Percentiles rank a stretch among this genome's conserved stretches.
These are phyloP conservation scores for Aureobasidium sp. DNA, from an alignment of 2,329 filamentous ascomycete species.

Conservation along the genomic window DNA sequence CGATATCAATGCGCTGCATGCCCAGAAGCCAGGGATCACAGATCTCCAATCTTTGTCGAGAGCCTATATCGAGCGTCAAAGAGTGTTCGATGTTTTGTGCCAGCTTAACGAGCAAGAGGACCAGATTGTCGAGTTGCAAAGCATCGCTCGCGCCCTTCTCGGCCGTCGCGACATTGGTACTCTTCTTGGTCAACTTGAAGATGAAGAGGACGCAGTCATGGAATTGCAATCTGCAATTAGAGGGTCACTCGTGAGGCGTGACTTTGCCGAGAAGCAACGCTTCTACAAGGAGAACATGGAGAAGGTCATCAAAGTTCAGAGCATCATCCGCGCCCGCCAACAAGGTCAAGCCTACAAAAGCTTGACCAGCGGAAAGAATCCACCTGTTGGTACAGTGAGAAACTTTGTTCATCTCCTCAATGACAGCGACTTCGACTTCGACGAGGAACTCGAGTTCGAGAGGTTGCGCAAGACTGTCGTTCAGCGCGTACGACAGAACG, in stretches of 20 bases:
- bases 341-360: constrained; percentile 98
- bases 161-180: constrained; percentile 66
- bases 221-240: constrained; percentile 69
- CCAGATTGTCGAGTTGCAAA: constrained; percentile 65
- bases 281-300: constrained; percentile 97
- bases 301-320: constrained; percentile 97
- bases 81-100: constrained; percentile 57
- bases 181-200: constrained; percentile 69
- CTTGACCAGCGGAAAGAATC: constrained; percentile 90
- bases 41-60: constrained; percentile 61
- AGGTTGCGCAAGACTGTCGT: constrained; percentile 91
- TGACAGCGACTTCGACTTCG: constrained; percentile 97
- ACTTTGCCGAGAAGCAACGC: constrained; percentile 76
- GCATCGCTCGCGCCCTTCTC: constrained; percentile 70
- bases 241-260: constrained; percentile 64
- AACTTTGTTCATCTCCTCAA: constrained; percentile 97
- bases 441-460: constrained; percentile 97
- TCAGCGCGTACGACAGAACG: constrained; percentile 93
- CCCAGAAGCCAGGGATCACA: constrained; percentile 50
- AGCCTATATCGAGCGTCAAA: constrained; percentile 57
- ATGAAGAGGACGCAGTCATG: constrained; percentile 69
- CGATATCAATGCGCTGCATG: constrained; percentile 48
- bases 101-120: constrained; percentile 63
- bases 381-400: constrained; percentile 92
- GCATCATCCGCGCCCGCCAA: constrained; percentile 87